Base-by-base conservation (phyloP, 768 basidiomycete genomes). In the Sporobolomyces pararoseus region DNA sequence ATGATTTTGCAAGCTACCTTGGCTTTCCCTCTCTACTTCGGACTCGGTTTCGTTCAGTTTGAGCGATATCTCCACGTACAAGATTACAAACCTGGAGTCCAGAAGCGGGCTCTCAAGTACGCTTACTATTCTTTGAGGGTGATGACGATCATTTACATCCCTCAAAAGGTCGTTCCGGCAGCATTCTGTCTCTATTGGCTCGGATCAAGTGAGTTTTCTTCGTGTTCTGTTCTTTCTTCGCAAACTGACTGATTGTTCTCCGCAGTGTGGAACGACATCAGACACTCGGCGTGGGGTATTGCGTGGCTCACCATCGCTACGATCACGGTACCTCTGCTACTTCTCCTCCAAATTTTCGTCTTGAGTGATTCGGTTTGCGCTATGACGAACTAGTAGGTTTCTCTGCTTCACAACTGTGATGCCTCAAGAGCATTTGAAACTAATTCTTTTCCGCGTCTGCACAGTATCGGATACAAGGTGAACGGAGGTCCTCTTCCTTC, bases 181-280 rank as follows among this genome's bases (percentile, higher is more conserved):
- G 66, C 58, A 1, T 62, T 72, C 21, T 46, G 63, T n/a, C 31
- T 68, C 2, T 65, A 65, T 42, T 68, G 66, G 66, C 46, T 71
- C 23, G 65, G 14, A 0, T 13, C 44, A 19, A 71, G 65, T 71
- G 25, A 32, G 70, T 50, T 16, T 7, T 23, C 4, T 13, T 29
- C 13, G 7, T 58, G 3, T 5, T 13, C 39, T 31, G 4, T 39
- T 58, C 25, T 42, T 42, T 17, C 17, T 17, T 42, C 39, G 39
- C 39, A 42, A 42, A 17, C 39, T 42, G n/a, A n/a, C 39, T 42
- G 39, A 9, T 9, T 17, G 39, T 42, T 42, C 17, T 42, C 39
- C 10, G 21, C 19, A 64, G 65, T 72, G 71, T 72, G 71, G 71
- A 39, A 31, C 35, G 66, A 65, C 2, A 42, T 72, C 7, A 31